Evolutionary conservation across 192 early-diverging fungal species (phyloP), one percentile per base, ranked within the genome.

Genomic region (Backusella morwellensis): DNA sequence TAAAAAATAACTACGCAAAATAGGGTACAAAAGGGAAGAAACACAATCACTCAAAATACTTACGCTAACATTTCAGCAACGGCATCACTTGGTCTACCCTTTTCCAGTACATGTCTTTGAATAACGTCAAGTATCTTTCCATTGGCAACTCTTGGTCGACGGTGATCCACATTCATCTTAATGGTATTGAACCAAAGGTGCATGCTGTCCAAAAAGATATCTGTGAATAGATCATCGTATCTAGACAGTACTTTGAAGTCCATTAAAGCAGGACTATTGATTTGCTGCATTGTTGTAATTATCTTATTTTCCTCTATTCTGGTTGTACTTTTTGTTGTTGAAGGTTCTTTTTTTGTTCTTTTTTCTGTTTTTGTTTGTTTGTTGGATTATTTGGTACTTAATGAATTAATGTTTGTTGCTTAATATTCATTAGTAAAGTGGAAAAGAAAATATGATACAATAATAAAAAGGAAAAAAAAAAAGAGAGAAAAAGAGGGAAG

Each of bases 111-210:
- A 23, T 81, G 71, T 0, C 68, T 63, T 29, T 85, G 77, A 29
- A 87, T 84, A 54, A 89, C 83, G 17, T 78, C 71, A 11, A 82
- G 68, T 32, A 89, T 80, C 32, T 81, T 52, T n/a, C 52, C 68
- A 35, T 35, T 56, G 8, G 78, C 56, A 21, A 85, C 41, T 35
- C 70, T 34, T 34, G 76, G 50, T 36, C 73, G 38, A 19, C 68
- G 44, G 47, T 85, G 81, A 66, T 84, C 81, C 9, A 71, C 71
- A 67, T 82, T 86, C 85, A 89, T 87, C 54, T 89, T 89, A 68
- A 86, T 81, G 0, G 86, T 86, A 50, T 78, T 68, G 70, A 87
- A 89, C 88, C 88, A 89, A 11, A 89, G 81, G 50, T 80, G 70
- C 44, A 85, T 34, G 7, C 73, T 78, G 44, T 89, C 88, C 32